Evolutionary conservation across 2,329 filamentous ascomycete genomes (phyloP).

Genomic region (Pestalotiopsis sp.): DNA sequence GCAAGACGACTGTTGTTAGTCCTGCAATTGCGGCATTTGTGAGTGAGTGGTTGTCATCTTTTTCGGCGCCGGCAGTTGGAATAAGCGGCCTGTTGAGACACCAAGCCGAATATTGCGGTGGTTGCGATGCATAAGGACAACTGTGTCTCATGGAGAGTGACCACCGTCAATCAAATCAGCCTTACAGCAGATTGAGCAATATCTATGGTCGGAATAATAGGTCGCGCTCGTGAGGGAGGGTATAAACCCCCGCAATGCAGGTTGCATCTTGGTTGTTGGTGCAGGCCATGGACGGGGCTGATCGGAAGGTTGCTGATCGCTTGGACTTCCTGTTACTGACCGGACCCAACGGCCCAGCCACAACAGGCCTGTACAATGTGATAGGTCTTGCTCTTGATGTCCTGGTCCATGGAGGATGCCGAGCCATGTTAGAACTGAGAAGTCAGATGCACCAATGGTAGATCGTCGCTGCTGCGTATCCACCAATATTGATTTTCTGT

Average conservation of each 20-base stretch:
- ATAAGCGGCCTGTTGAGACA: background rate
- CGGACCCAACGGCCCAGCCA: background rate
- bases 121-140: background rate
- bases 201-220: constrained; percentile 7
- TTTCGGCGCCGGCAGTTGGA: background rate
- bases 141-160: constrained; percentile 2
- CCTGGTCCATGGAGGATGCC: background rate
- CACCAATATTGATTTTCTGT: background rate
- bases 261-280: background rate
- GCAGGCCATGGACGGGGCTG: background rate
- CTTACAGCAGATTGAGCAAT: constrained; percentile 2
- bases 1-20: background rate
- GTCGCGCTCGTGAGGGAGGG: background rate
- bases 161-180: constrained; percentile 5
- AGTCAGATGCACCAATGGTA: background rate
- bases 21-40: background rate
- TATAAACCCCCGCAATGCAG: background rate
- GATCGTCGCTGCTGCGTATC: background rate
- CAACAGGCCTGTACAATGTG: background rate
- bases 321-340: background rate
- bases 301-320: background rate
- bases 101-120: background rate
- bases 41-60: background rate
- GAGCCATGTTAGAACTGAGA: background rate
- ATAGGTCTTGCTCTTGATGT: background rate